Evolutionary conservation across 192 early-diverging fungal genomes (phyloP), one percentile per base, ranked within the genome.

Genomic region (Coemansia umbellata): DNA sequence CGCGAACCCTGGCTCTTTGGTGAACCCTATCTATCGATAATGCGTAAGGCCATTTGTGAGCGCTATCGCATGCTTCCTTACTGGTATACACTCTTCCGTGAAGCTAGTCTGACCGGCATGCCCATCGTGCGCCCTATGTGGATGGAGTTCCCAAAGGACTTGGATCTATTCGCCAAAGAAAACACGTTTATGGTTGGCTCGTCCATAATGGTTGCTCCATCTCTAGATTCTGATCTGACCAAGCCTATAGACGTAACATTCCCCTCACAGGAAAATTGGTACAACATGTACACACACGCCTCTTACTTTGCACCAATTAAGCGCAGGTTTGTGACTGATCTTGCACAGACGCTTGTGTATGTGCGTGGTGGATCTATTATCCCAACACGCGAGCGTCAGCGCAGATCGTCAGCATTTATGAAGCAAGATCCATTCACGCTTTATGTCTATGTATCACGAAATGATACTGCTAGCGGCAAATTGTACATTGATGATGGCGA

Each of bases 1-100:
- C 86, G 94, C 33, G 97, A 99, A 62, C 97, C 97, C 8, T 99
- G 94, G 90, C 58, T 98, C 11, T 84, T 91, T 70, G 92, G 88
- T 30, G 93, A 96, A 56, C 88, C 89, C 1, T 86, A 88, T 31
- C 87, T 89, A n/a, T 53, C 66, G 2, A 75, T 81, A 41, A 92
- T 96, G 40, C 89, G 97, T 19, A 75, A 82, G 8, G 86, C 89
- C 8, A 65, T 99, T 40, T 71, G 86, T 17, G 76, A 81, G 40
- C 86, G 97, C 47, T 99, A 99, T 74, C 69, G 84, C 10, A 75
- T 95, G 22, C 70, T 99, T 33, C 93, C 97, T 9, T 92, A 87
- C 69, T 82, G 90, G 74, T 98, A 98, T 80, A 95, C 93, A 5
- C 66, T 97, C 22, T 96, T 95, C 70, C 79, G 82, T 37, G 90